Evolutionary conservation across 257 asterid genomes (phyloP).

Genomic region (Craterostigma plantagineum): DNA sequence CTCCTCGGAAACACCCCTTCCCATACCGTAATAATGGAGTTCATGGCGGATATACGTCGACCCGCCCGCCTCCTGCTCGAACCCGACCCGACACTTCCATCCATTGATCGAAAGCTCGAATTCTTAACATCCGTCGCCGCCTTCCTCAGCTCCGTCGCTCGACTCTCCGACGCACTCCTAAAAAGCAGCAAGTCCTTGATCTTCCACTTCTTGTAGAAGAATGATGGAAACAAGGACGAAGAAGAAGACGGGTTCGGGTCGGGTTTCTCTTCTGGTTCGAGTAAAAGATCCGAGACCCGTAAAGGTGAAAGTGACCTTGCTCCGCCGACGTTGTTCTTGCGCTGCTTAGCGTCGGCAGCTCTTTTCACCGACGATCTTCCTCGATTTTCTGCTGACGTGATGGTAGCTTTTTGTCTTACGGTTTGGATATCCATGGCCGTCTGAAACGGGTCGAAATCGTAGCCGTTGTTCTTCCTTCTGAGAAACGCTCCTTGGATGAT

Average conservation of each 20-base stretch:
- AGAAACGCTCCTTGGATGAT: slow-evolving; percentile 26
- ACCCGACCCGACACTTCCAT: slow-evolving; percentile 38
- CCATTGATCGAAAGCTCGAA: slow-evolving; percentile 56
- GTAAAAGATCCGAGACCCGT: slow-evolving; percentile 47
- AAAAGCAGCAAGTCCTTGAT: slow-evolving; percentile 64
- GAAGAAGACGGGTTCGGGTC: slow-evolving; percentile 8
- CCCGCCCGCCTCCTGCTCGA: slow-evolving; percentile 37
- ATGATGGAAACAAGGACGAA: slow-evolving; percentile 18
- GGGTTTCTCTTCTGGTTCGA: slow-evolving; percentile 19
- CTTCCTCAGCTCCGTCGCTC: slow-evolving; percentile 28
- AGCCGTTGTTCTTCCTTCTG: slow-evolving; percentile 4
- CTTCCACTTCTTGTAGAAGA: slow-evolving; percentile 69
- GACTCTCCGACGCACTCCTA: slow-evolving; percentile 83
- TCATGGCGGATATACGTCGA: slow-evolving; percentile 63
- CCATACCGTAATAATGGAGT: slow-evolving; percentile 46
- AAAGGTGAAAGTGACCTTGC: slow-evolving; percentile 56
- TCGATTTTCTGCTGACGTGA: neutral
- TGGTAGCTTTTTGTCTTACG: slow-evolving; percentile 8
- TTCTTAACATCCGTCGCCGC: slow-evolving; percentile 25
- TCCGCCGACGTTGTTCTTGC: too few relatives aligned
- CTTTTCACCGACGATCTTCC: too few relatives aligned
- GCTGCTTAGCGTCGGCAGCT: too few relatives aligned
- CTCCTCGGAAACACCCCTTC: slow-evolving; percentile 63
- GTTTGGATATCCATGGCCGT: slow-evolving; percentile 39
- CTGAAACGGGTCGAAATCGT: slow-evolving; percentile 48